Evolutionary conservation across 73 alveolate genomes (phyloP).

Genomic region (Urostyla sp.): DNA sequence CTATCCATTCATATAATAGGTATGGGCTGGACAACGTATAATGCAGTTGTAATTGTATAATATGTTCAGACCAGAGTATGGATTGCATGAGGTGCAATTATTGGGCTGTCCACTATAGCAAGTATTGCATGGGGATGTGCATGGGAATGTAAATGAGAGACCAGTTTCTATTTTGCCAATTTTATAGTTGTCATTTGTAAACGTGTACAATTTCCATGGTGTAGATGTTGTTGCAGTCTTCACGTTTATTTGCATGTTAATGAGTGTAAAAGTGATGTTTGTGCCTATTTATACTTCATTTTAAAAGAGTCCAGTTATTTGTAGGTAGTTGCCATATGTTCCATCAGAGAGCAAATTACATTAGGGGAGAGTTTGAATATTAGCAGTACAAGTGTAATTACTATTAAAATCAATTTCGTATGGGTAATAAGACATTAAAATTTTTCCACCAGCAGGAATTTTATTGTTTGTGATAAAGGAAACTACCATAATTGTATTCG

Average conservation of each 20-base stretch:
- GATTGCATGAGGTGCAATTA: constrained; percentile 53
- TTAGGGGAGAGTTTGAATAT: no score
- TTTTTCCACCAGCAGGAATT: constrained; percentile 31
- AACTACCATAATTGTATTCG: constrained; percentile 11
- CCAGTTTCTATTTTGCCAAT: constrained; percentile 45
- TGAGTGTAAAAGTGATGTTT: constrained; percentile 45
- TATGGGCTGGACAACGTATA: constrained; percentile 21
- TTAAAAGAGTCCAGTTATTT: no score
- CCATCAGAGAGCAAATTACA: no score
- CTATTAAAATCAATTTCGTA: no score
- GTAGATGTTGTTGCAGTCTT: constrained; percentile 42
- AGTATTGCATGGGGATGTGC: constrained; percentile 61
- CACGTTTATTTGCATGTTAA: constrained; percentile 2
- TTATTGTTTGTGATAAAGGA: neutral
- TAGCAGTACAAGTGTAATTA: no score
- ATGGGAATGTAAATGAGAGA: constrained; percentile 27
- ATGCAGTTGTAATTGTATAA: constrained; percentile 48
- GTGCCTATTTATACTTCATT: no score
- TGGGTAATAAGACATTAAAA: no score
- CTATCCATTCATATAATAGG: neutral
- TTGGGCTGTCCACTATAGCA: constrained; percentile 26
- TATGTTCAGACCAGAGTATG: constrained; percentile 15
- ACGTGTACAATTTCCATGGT: constrained; percentile 25
- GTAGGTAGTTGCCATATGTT: no score
- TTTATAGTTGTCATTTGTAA: constrained; percentile 33